Evolutionary conservation across 1,139 yeast genomes (phyloP), one percentile per base, ranked within the genome.

Genomic region (Geotrichum siamense): DNA sequence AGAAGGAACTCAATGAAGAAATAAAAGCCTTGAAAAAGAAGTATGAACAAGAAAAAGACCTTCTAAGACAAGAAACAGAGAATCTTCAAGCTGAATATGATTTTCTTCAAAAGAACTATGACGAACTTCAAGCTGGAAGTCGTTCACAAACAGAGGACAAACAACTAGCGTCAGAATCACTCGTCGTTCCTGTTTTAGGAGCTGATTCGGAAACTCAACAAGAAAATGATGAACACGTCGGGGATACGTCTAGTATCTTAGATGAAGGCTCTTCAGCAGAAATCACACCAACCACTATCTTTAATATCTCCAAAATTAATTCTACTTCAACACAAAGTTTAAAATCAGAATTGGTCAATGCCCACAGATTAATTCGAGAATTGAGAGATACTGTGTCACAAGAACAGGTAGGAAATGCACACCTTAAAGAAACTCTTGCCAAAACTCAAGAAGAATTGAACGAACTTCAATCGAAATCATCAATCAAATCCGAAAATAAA

Each of bases 271-370:
- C 47, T n/a, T 59, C 68, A 49, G 54, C 59, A 47, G 53, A 59
- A 52, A 65, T 67, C 19, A 71, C 71, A 4, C 64, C 68, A 1
- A 37, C 52, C 9, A 68, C 76, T 0, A 76, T 76, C 3, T 63
- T 69, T 16, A 68, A 68, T 1, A 59, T 71, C 1, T 75, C 79
- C 23, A 68, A 75, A 1, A 68, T 72, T 39, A 71, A 75, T 51
- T 66, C 74, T 2, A 76, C 72, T 15, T 89, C 82, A 57, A 67
- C 76, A 6, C 89, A 84, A 55, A 79, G 87, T 0, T 66, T 82
- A 52, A 71, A 74, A 52, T 74, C 84, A 0, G 79, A 84, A 12
- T 68, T 85, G 53, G 71, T 71, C 21, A 84, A 76, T 60, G 82
- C 91, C 3, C 79, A 80, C 55, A 70, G 74, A 50, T 53, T 59